Conservation (phyloP, 176 grass and related monocot species). For the Themeda triandra region DNA sequence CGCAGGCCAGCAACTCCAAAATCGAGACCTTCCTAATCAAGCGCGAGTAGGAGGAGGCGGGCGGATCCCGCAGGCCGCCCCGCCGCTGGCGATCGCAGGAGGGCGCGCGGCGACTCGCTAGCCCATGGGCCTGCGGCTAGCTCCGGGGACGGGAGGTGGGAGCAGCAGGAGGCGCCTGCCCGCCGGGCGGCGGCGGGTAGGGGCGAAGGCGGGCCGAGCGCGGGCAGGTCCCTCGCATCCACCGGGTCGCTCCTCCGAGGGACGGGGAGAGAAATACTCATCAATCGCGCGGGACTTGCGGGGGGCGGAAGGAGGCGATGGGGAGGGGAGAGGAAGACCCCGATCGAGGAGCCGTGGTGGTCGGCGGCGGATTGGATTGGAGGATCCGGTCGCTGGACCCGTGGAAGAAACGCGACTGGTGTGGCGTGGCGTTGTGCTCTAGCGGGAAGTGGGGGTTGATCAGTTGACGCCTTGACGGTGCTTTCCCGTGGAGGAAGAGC, state of each 20-base stretch:
- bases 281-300: conserved; percentile 27
- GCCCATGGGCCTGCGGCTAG: conserved; percentile 30
- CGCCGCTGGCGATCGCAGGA: conserved; percentile 21
- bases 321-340: neutral
- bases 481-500: too few relatives aligned
- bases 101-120: conserved; percentile 10
- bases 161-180: neutral
- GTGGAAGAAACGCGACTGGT: neutral
- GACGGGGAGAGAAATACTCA: conserved; percentile 40
- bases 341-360: neutral
- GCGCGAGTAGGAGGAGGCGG: neutral
- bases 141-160: neutral
- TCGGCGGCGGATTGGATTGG: neutral
- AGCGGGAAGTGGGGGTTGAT: neutral
- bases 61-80: conserved; percentile 19
- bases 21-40: neutral
- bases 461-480: neutral
- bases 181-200: conserved; percentile 18
- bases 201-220: conserved; percentile 21
- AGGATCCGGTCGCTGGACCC: conserved; percentile 6
- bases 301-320: neutral
- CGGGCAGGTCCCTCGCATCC: conserved; percentile 33
- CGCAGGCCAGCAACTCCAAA: neutral
- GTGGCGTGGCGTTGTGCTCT: neutral
- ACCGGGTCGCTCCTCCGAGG: conserved; percentile 31